phyloP scores from a whole-genome alignment of 2,329 filamentous ascomycete species.

The Lecanicillium sp. region DNA sequence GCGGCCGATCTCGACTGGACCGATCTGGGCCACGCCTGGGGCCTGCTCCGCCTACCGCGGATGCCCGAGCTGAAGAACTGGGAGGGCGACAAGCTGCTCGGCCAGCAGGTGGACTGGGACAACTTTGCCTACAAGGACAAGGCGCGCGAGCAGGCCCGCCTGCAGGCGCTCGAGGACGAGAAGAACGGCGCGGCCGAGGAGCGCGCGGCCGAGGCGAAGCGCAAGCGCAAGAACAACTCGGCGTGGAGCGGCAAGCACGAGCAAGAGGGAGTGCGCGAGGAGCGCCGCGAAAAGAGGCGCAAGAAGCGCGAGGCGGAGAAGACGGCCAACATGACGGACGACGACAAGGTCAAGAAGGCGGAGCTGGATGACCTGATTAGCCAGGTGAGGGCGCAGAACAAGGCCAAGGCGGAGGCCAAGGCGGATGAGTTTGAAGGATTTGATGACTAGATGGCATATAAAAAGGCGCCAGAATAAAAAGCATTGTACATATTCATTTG shows the following conservation, averaged over 20 bases:
- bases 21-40: conserved; percentile 76
- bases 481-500: too few species aligned
- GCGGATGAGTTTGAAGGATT: conserved; percentile 53
- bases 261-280: conserved; percentile 53
- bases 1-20: conserved; percentile 76
- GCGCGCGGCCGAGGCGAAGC: conserved; percentile 35
- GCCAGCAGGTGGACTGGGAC: conserved; percentile 59
- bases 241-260: conserved; percentile 69
- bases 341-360: conserved; percentile 54
- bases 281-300: conserved; percentile 56
- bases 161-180: conserved; percentile 45
- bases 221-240: conserved; percentile 55
- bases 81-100: conserved; percentile 58
- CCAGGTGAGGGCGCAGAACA: conserved; percentile 53
- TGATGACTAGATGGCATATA: conserved; percentile 29
- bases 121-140: conserved; percentile 66
- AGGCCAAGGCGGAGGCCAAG: conserved; percentile 27
- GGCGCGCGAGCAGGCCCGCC: conserved; percentile 57
- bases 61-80: conserved; percentile 86
- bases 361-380: conserved; percentile 59
- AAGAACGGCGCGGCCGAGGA: conserved; percentile 29
- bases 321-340: conserved; percentile 59
- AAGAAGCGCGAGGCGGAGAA: conserved; percentile 57
- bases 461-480: too few species aligned
- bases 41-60: conserved; percentile 74